Percentiles rank a stretch among this genome's conserved stretches.
Conservation (phyloP, 2,329 filamentous ascomycete species). For the Gyromitra esculenta region DNA sequence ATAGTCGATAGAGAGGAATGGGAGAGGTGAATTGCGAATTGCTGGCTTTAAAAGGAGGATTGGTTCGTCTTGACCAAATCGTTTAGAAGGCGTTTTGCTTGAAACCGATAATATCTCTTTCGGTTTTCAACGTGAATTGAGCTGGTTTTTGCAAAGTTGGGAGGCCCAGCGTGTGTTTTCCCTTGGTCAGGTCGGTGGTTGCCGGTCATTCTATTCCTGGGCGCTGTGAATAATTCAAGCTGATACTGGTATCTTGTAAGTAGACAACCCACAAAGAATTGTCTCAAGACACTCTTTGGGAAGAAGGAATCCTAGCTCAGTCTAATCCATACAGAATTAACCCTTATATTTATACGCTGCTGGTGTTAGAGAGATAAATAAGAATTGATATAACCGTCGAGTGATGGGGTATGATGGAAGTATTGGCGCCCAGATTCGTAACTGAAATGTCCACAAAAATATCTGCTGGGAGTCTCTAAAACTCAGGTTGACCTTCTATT, state of each 20-base stretch:
- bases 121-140: neutral
- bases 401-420: slow-evolving; percentile 13
- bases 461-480: neutral
- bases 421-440: neutral
- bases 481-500: neutral
- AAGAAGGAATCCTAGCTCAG: neutral
- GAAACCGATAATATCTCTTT: neutral
- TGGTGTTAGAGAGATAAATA: neutral
- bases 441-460: neutral
- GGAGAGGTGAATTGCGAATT: neutral
- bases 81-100: neutral
- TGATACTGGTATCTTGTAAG: neutral
- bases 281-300: neutral
- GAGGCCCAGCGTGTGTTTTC: neutral
- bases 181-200: neutral
- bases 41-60: neutral
- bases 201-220: neutral
- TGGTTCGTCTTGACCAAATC: neutral
- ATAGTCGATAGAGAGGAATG: neutral
- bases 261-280: neutral
- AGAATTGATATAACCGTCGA: neutral
- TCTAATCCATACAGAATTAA: neutral
- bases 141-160: neutral
- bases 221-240: neutral
- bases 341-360: neutral